These are phyloP conservation scores for Cucumis melo DNA, from an alignment of 306 rosid species.

Conservation along the genomic window DNA sequence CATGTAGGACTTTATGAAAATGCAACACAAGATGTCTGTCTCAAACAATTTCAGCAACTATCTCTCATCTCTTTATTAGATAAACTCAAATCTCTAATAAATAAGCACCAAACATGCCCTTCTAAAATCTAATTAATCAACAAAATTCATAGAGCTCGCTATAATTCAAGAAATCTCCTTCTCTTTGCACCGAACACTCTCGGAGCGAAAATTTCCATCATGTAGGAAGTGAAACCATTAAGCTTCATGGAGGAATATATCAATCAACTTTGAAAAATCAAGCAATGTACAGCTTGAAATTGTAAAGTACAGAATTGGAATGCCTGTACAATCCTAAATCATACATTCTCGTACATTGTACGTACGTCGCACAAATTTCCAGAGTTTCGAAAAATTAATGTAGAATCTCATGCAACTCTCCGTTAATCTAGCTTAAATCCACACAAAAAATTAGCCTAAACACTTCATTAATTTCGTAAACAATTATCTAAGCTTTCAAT, in stretches of 20 bases:
- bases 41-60: conserved; percentile 2
- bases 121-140: neutral
- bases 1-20: conserved; percentile 5
- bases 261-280: neutral
- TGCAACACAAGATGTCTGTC: conserved; percentile 7
- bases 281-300: neutral
- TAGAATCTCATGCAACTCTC: neutral
- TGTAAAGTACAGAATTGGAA: neutral
- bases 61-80: neutral
- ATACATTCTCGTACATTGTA: neutral
- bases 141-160: neutral
- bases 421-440: neutral
- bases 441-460: neutral
- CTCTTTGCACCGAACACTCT: neutral
- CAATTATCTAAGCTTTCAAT: neutral
- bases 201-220: neutral
- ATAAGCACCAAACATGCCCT: neutral
- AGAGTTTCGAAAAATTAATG: neutral
- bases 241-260: neutral
- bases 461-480: neutral
- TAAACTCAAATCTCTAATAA: neutral
- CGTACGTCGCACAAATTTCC: neutral
- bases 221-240: neutral
- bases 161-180: neutral
- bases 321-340: neutral